Conservation (phyloP, 768 basidiomycete genomes). For the Suillus discolor region DNA sequence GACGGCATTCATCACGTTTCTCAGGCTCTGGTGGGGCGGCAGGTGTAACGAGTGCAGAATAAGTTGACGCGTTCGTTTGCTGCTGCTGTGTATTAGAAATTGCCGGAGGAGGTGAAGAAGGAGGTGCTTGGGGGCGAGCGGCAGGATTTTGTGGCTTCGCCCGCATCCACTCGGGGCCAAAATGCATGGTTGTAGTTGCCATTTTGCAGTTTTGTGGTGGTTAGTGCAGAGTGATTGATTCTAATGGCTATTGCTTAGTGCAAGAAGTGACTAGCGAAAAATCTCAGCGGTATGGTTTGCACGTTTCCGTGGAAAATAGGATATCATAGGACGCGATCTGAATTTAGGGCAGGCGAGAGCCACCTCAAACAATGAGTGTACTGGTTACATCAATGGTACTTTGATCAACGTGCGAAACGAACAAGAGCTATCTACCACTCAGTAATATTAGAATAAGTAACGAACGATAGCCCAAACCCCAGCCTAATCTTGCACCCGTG, state of each 20-base stretch:
- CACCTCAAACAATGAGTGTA: slow-evolving; percentile 3
- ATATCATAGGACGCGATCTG: slow-evolving; percentile 11
- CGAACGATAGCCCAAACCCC: neutral
- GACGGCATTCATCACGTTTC: slow-evolving; percentile 64
- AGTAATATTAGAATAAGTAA: slow-evolving; percentile 6
- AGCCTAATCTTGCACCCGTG: neutral
- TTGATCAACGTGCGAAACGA: neutral
- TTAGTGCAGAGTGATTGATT: slow-evolving; percentile 12
- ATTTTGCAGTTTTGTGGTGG: slow-evolving; percentile 31
- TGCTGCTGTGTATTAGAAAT: slow-evolving; percentile 44
- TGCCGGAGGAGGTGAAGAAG: slow-evolving; percentile 58
- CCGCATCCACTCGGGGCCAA: slow-evolving; percentile 94
- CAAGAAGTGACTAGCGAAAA: slow-evolving; percentile 22
- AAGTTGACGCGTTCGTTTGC: slow-evolving; percentile 68
- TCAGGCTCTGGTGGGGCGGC: slow-evolving; percentile 50
- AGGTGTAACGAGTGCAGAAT: slow-evolving; percentile 57
- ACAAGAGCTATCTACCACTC: neutral
- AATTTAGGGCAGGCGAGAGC: slow-evolving; percentile 36
- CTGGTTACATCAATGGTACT: neutral
- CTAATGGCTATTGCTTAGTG: slow-evolving; percentile 15
- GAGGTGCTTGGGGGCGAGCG: slow-evolving; percentile 53
- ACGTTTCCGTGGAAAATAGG: slow-evolving; percentile 29
- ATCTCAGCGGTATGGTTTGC: slow-evolving; percentile 18
- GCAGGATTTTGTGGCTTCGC: slow-evolving; percentile 61
- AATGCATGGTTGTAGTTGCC: slow-evolving; percentile 77